Evolutionary conservation across 148 eudicot genomes (phyloP), one percentile per base, ranked within the genome.

Genomic region (Heliamphora exappendiculata): DNA sequence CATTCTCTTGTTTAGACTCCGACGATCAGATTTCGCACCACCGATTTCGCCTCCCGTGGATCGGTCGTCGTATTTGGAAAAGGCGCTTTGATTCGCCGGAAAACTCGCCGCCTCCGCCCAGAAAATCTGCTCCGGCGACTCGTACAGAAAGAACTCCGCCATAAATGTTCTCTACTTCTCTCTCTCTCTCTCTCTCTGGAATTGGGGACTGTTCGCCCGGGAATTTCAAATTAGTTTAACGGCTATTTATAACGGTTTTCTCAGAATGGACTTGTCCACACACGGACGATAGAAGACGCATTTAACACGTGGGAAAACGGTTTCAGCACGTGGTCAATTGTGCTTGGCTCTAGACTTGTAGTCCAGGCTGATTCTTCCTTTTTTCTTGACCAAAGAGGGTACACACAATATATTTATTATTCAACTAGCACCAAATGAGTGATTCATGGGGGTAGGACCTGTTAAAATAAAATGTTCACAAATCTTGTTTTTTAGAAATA

Each of bases 1-100:
- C 78, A 87, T 81, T 53, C 83, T 81, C 72, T 77, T 87, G 73
- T 72, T 81, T 55, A 77, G 42, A 57, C 76, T 81, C 8, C 11
- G 26, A 72, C 26, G 10, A 19, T 39, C 75, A 67, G 17, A n/a
- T 49, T 28, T 54, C 36, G 2, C 24, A 19, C 63, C 33, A 14
- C 20, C 39, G 66, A 76, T 14, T 14, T 11, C 65, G 24, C 57
- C 73, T 66, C 57, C 62, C 22, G 1, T 16, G 74, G 74, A 59
- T 55, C 59, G 14, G 4, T 12, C 51, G 22, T 16, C 0, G 57
- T 80, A 84, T 3, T 59, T 70, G 12, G 44, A 50, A 59, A 87
- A 87, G 26, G 84, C 84, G 26, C 84, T 82, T 51, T 3, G 80
- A 0, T 71, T 74, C 41, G 4, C 70, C 53, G 67, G 49, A 51